Evolutionary conservation across 2,329 filamentous ascomycete species (phyloP).

Genomic region (Penicillium sp.): DNA sequence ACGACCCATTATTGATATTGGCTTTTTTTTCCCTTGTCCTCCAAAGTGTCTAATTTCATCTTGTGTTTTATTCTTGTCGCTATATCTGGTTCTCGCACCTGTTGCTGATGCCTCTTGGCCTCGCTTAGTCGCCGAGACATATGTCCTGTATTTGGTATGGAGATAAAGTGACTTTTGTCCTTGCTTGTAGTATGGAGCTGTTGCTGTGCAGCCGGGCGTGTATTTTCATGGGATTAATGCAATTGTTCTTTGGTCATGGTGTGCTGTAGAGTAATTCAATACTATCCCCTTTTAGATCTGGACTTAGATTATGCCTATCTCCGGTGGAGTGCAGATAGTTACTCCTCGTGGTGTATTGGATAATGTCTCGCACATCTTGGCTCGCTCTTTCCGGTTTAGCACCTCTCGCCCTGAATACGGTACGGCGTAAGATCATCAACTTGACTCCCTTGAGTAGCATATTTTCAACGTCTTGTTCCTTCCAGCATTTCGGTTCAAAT

Average conservation of each 20-base stretch:
- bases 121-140: background rate
- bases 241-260: background rate
- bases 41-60: constrained; percentile 24
- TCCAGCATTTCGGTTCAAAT: no score
- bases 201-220: background rate
- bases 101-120: background rate
- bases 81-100: background rate
- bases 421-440: no score
- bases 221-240: background rate
- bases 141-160: background rate
- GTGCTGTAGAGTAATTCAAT: background rate
- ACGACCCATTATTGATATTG: constrained; percentile 25
- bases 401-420: no score
- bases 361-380: no score
- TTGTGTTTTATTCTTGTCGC: background rate
- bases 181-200: background rate
- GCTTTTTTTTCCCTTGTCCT: constrained; percentile 20
- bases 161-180: background rate
- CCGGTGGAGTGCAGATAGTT: background rate
- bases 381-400: no score
- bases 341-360: background rate
- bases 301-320: no score
- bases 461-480: no score
- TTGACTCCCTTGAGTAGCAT: no score
- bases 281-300: no score